Evolutionary conservation across 306 rosid species (phyloP).

Genomic region (Vigna unguiculata): DNA sequence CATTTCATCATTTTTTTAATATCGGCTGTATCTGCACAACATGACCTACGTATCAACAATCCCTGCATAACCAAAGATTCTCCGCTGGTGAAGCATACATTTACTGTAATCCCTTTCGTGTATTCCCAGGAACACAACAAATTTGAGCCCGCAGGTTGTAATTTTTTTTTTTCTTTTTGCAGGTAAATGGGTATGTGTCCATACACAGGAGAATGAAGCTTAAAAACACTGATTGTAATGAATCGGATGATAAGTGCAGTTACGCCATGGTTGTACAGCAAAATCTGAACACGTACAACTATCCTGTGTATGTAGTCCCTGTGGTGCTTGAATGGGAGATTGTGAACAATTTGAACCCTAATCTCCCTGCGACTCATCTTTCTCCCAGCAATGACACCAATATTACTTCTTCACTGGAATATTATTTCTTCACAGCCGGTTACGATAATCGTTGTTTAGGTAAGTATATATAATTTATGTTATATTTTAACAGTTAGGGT

Average conservation of each 20-base stretch:
- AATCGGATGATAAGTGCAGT: neutral
- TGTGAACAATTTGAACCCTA: neutral
- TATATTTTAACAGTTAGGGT: too few relatives aligned
- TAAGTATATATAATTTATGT: too few relatives aligned
- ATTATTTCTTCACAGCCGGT: too few relatives aligned
- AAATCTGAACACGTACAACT: too few relatives aligned
- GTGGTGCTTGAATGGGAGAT: slow-evolving; percentile 33
- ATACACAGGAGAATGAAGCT: neutral
- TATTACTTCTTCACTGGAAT: neutral
- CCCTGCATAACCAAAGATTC: too few relatives aligned
- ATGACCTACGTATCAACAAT: too few relatives aligned
- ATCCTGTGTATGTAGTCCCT: neutral
- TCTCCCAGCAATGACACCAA: fast-evolving
- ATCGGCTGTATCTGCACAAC: too few relatives aligned
- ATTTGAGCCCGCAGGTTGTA: slow-evolving; percentile 43
- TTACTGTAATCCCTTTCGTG: slow-evolving; percentile 45
- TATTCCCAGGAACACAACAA: slow-evolving; percentile 18
- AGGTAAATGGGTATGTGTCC: slow-evolving; percentile 38
- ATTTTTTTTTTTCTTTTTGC: neutral
- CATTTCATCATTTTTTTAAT: too few relatives aligned
- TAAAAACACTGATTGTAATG: neutral
- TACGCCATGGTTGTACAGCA: neutral
- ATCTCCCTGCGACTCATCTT: neutral
- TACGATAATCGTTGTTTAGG: neutral
- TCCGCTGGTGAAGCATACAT: too few relatives aligned